A percentile compares a stretch with the other conserved stretches of the same genome.
These are phyloP conservation scores for Dipteronia dyeriana DNA, from an alignment of 345 rosid genomes.

Conservation along the genomic window DNA sequence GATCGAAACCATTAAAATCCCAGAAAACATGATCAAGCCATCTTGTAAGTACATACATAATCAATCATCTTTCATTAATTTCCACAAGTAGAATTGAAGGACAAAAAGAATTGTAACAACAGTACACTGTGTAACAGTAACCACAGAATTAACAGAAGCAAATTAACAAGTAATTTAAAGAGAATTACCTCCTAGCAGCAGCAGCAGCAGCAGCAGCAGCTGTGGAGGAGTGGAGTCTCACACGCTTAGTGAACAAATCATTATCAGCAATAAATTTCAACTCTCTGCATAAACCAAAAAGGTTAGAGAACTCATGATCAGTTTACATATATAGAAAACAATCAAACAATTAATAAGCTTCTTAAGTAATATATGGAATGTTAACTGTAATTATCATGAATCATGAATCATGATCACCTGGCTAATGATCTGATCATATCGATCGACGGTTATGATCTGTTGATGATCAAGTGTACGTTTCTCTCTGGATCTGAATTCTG, in stretches of 20 bases:
- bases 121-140: too few species aligned
- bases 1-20: neutral
- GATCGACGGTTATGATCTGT: neutral
- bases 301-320: too few species aligned
- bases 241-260: conserved; percentile 16
- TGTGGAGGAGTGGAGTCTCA: conserved; percentile 22
- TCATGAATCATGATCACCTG: neutral
- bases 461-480: neutral
- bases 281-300: conserved; percentile 8
- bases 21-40: neutral
- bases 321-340: too few species aligned
- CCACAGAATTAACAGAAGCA: neutral
- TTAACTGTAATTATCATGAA: too few species aligned
- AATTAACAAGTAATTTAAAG: neutral
- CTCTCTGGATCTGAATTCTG: conserved; percentile 1
- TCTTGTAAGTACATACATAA: neutral
- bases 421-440: conserved; percentile 20
- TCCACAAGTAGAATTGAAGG: neutral
- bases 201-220: neutral
- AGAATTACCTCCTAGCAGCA: conserved; percentile 15
- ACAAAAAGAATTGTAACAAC: neutral
- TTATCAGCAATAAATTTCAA: conserved; percentile 11
- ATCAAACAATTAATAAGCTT: neutral
- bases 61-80: neutral
- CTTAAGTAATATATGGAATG: neutral